Evolutionary conservation across 139 green algal species (phyloP), one percentile per base, ranked within the genome.

Genomic region (Coelastrella sp.): DNA sequence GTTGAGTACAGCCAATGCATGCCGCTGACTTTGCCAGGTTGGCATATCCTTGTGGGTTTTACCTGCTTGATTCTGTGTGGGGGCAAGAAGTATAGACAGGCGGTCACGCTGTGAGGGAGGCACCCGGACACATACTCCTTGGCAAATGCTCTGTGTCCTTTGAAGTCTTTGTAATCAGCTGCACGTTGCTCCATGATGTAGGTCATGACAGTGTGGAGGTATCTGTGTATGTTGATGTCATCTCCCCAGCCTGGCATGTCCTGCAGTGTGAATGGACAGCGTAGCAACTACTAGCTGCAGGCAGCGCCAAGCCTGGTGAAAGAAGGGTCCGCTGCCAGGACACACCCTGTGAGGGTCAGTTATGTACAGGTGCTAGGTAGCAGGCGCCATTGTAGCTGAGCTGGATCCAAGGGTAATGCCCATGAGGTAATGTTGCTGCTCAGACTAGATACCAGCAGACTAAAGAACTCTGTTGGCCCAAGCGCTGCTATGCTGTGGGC

Each of bases 71-170:
- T 64, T 23, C 82, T 64, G 32, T 78, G 64, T 5, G 82, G 64
- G 6, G 82, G 82, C 82, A 87, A 64, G 64, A 87, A 87, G 82
- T 76, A 87, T 61, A 87, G 64, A 8, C 59, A 75, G 61, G 82
- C 82, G 3, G 82, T 87, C 20, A 77, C 23, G 60, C 82, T 87
- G 82, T 77, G 61, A 3, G 20, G 11, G 2, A 87, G 82, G 4
- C 58, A 79, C 23, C 82, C 82, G 4, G 23, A 87, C 47, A 76
- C 82, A 13, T 81, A 81, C 74, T 81, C 22, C 19, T 81, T 13
- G 11, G 11, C 11, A 7, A 23, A 8, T 16, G 74, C n/a, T 56
- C 8, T 23, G 74, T 81, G n/a, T 10, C 74, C 74, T 14, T 81
- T 81, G 8, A 81, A 13, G 8, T 56, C 8, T 8, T 81, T 13